These are phyloP conservation scores for Salvia sclarea DNA, from an alignment of 305 asterid species.

Conservation along the genomic window DNA sequence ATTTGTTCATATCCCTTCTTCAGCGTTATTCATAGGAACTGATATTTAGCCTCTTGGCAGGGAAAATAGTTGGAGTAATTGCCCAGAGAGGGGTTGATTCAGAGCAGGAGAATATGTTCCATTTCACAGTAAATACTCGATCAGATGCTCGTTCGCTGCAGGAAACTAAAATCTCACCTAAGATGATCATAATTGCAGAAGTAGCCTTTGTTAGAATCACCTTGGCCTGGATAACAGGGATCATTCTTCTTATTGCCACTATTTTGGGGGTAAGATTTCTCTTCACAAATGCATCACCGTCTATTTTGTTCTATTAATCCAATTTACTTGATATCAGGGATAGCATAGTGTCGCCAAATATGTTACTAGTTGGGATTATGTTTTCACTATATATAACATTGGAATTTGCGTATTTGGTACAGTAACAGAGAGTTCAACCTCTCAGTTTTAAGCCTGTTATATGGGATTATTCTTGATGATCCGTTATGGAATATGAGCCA, in stretches of 20 bases:
- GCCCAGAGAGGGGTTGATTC: slow-evolving; percentile 44
- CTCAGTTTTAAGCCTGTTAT: slow-evolving; percentile 1
- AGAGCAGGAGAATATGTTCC: slow-evolving; percentile 54
- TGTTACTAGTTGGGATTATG: slow-evolving; percentile 3
- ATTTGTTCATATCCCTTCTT: not conserved
- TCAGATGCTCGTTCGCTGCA: slow-evolving; percentile 68
- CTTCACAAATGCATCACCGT: not conserved
- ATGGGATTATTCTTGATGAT: not conserved
- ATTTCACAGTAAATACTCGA: slow-evolving; percentile 46
- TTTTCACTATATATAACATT: not conserved
- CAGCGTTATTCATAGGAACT: slow-evolving; percentile 4
- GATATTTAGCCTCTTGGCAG: slow-evolving; percentile 47
- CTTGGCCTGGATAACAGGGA: slow-evolving; percentile 94
- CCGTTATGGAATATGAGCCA: slow-evolving; percentile 1
- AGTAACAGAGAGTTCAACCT: not conserved
- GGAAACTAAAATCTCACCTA: slow-evolving; percentile 46
- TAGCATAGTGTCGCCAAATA: not conserved
- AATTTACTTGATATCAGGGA: slow-evolving; percentile 8
- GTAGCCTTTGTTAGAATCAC: slow-evolving; percentile 60
- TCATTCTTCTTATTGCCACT: slow-evolving; percentile 83
- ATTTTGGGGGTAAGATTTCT: slow-evolving; percentile 70
- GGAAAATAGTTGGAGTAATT: slow-evolving; percentile 80
- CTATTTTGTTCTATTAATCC: slow-evolving; percentile 13
- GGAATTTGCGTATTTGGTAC: not conserved
- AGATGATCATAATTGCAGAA: slow-evolving; percentile 45